Evolutionary conservation across 2,329 filamentous ascomycete species (phyloP).

Genomic region (Shiraia sp.): DNA sequence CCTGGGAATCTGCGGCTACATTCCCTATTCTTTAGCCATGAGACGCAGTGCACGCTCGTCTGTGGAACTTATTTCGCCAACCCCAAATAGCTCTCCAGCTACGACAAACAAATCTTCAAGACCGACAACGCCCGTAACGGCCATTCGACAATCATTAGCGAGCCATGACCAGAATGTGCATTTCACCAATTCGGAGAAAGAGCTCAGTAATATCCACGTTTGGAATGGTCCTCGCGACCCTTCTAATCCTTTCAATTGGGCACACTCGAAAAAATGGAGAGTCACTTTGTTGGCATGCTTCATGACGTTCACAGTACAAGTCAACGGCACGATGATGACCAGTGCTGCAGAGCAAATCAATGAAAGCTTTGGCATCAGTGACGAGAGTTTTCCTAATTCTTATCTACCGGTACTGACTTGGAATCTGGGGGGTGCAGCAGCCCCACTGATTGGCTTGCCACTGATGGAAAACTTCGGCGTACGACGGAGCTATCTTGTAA

Average conservation of each 20-base stretch:
- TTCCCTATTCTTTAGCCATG: no score
- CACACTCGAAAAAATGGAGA: slow-evolving; percentile 46
- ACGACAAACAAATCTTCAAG: neutral
- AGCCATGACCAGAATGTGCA: neutral
- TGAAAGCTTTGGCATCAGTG: slow-evolving; percentile 45
- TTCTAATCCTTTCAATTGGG: slow-evolving; percentile 49
- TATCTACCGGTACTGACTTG: slow-evolving; percentile 49
- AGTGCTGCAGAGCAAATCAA: slow-evolving; percentile 42
- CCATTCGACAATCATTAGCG: neutral
- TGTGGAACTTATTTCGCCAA: no score
- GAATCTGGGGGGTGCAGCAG: slow-evolving; percentile 49
- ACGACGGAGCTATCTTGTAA: slow-evolving; percentile 48
- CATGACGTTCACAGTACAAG: slow-evolving; percentile 43
- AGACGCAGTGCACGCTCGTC: no score
- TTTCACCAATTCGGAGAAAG: neutral
- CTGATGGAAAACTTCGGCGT: slow-evolving; percentile 52
- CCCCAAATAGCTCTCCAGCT: no score
- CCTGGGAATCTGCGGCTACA: no score
- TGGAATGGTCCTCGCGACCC: slow-evolving; percentile 30
- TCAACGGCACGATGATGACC: slow-evolving; percentile 40
- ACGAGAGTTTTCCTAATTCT: slow-evolving; percentile 45
- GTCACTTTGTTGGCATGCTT: slow-evolving; percentile 49
- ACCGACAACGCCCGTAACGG: slow-evolving; percentile 2
- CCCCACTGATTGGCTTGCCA: slow-evolving; percentile 47
- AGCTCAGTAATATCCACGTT: slow-evolving; percentile 10